A percentile compares a stretch with the other conserved stretches of the same genome.
phyloP scores from a whole-genome alignment of 2,329 filamentous ascomycete species.

The Xylaria sp. region DNA sequence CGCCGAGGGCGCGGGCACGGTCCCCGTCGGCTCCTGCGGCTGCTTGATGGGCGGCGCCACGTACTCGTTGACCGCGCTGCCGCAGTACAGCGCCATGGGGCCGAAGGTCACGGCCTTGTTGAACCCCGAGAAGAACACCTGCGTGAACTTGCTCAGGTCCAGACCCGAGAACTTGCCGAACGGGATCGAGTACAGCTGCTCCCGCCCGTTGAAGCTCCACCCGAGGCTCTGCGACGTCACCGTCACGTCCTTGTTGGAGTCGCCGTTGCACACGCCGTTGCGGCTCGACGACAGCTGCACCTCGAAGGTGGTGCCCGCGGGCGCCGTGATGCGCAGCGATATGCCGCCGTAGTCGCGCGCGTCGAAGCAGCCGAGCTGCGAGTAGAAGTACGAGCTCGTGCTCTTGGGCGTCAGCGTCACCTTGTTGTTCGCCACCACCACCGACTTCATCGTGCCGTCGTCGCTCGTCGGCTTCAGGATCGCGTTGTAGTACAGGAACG shows the following conservation, averaged over 20 bases:
- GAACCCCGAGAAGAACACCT: slow-evolving; percentile 56
- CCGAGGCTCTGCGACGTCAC: slow-evolving; percentile 56
- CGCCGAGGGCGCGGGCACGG: slow-evolving; percentile 55
- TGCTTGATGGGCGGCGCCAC: slow-evolving; percentile 49
- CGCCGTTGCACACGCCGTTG: slow-evolving; percentile 49
- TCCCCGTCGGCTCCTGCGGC: slow-evolving; percentile 51
- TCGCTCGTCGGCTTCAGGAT: slow-evolving; percentile 61
- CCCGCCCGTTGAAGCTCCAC: slow-evolving; percentile 65
- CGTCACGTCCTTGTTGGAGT: slow-evolving; percentile 42
- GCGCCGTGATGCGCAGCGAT: slow-evolving; percentile 60
- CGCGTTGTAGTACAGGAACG: slow-evolving; percentile 66
- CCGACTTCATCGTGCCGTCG: slow-evolving; percentile 61
- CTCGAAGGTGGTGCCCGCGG: slow-evolving; percentile 55
- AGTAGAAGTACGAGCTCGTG: slow-evolving; percentile 62
- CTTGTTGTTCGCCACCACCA: slow-evolving; percentile 57
- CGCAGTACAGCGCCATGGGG: slow-evolving; percentile 65
- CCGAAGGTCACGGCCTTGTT: slow-evolving; percentile 56
- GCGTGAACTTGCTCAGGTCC: slow-evolving; percentile 57
- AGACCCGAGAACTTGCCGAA: slow-evolving; percentile 58
- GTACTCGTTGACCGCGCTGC: slow-evolving; percentile 55
- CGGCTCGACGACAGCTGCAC: slow-evolving; percentile 56
- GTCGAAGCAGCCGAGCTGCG: slow-evolving; percentile 60
- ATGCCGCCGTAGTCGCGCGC: slow-evolving; percentile 59
- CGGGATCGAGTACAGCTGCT: slow-evolving; percentile 63
- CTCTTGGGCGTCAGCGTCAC: slow-evolving; percentile 57